Base-by-base conservation (phyloP, 2,329 filamentous ascomycete species). In the Graphilbum sp. region DNA sequence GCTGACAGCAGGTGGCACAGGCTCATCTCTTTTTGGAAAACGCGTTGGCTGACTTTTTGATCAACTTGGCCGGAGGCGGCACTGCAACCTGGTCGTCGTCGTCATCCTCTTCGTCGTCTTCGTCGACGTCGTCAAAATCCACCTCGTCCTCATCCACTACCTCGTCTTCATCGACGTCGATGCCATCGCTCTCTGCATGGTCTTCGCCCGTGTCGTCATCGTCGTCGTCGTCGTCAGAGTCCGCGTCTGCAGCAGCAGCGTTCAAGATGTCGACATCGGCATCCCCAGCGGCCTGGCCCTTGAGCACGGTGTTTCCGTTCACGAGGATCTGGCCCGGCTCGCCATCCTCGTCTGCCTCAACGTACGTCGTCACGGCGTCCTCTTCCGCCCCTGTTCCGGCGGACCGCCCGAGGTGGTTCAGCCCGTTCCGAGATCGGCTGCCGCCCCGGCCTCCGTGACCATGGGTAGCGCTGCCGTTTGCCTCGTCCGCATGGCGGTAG, bases 101-200 rank as follows among this genome's bases (percentile, higher is more conserved):
- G 24, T 76, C 69, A 23, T 79, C 75, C 49, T 86, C 71, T 1
- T 83, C 86, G 55, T 95, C 87, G 2, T 95, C 82, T 53, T 90
- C 94, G 37, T 94, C 79, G 5, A 92, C 68, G 17, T 69, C 74
- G n/a, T 74, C 75, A 45, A 84, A 78, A 30, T 79, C 76, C 8
- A 80, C 69, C 4, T 72, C 61, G 3, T 63, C 62, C 3, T 61
- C 67, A 6, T 36, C 34, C 3, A 40, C 31, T 11, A 35, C 37
- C 15, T 39, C 36, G 12, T 43, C 44, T 7, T 21, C 43, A 25
- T 46, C 46, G n/a, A 44, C 45, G 4, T 43, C 60, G 4, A 63
- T 63, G 3, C 61, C 67, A 7, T 41, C 38, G 11, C 35, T 32
- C 12, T 36, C 39, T 9, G 38, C 38, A 8, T 32, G 35, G 11